Evolutionary conservation across 108 stramenopile species (phyloP).

Genomic region (Skeletonema potamos): DNA sequence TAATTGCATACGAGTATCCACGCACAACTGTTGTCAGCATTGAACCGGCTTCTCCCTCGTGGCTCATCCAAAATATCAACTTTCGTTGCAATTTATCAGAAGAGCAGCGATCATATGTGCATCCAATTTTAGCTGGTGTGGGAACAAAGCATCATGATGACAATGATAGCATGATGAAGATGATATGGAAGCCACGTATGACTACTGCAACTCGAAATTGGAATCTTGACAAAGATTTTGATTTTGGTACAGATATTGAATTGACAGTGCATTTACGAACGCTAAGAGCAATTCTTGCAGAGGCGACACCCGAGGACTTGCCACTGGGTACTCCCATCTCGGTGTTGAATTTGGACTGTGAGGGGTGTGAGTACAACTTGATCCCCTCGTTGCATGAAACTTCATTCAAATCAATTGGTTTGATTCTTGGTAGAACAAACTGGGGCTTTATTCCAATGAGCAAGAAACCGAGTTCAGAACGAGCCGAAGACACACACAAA

Average conservation of each 20-base stretch:
- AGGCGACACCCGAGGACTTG: conserved; percentile 59
- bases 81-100: conserved; percentile 66
- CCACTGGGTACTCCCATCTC: conserved; percentile 57
- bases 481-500: conserved; percentile 63
- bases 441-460: conserved; percentile 75
- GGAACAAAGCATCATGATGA: conserved; percentile 68
- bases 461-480: conserved; percentile 62
- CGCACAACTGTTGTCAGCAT: conserved; percentile 69
- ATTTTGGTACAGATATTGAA: conserved; percentile 51
- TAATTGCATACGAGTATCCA: conserved; percentile 59
- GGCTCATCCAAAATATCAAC: conserved; percentile 80
- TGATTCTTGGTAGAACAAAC: conserved; percentile 68
- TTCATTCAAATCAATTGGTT: conserved; percentile 66
- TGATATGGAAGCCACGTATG: conserved; percentile 69
- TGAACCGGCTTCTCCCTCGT: conserved; percentile 77
- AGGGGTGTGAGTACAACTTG: conserved; percentile 81
- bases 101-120: conserved; percentile 48
- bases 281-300: conserved; percentile 60
- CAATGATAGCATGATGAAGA: conserved; percentile 68
- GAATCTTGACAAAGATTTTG: conserved; percentile 58
- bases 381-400: conserved; percentile 66
- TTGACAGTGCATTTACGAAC: conserved; percentile 63
- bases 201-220: conserved; percentile 70
- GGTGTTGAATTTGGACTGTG: conserved; percentile 78
- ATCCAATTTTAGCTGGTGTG: conserved; percentile 64